Percentiles rank a stretch among this genome's conserved stretches.
These are phyloP conservation scores for Massarina eburnea DNA, from an alignment of 2,329 filamentous ascomycete species.

Conservation along the genomic window DNA sequence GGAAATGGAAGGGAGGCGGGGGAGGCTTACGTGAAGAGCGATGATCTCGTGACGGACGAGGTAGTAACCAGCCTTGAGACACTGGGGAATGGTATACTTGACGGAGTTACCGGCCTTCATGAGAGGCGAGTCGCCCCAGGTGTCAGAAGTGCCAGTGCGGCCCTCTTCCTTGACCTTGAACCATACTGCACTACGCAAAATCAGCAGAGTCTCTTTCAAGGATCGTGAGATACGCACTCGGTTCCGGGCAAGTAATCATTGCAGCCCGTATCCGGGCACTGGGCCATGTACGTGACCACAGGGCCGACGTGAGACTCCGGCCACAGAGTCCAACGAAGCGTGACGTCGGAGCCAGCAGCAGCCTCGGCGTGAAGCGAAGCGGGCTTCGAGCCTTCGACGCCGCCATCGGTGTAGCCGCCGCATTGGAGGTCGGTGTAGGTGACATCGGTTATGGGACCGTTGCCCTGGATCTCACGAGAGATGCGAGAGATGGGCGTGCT, in stretches of 20 bases:
- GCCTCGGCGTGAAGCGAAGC: constrained; percentile 57
- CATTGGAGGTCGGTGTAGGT: constrained; percentile 59
- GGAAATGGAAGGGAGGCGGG: too few relatives aligned
- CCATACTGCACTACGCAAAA: constrained; percentile 50
- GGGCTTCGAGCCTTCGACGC: constrained; percentile 53
- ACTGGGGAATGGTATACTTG: constrained; percentile 58
- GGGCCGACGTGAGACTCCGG: constrained; percentile 56
- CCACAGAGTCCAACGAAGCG: constrained; percentile 58
- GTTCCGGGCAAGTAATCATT: constrained; percentile 52
- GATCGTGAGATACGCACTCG: constrained; percentile 30
- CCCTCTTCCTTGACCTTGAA: constrained; percentile 58
- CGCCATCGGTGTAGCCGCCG: constrained; percentile 55
- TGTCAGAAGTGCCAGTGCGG: constrained; percentile 53
- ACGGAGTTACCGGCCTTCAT: constrained; percentile 49
- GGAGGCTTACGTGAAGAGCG: constrained; percentile 49
- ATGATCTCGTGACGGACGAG: constrained; percentile 62
- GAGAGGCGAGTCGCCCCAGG: constrained; percentile 51
- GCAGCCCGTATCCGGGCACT: constrained; percentile 57
- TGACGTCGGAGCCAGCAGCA: constrained; percentile 56
- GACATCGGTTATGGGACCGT: constrained; percentile 60
- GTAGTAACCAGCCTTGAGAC: constrained; percentile 57
- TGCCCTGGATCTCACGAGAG: constrained; percentile 60
- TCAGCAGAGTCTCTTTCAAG: constrained; percentile 9
- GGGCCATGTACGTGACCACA: constrained; percentile 62
- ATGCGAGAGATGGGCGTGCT: constrained; percentile 50